Conservation (phyloP, 1,139 yeast species). For the Yamadazyma triangularis region DNA sequence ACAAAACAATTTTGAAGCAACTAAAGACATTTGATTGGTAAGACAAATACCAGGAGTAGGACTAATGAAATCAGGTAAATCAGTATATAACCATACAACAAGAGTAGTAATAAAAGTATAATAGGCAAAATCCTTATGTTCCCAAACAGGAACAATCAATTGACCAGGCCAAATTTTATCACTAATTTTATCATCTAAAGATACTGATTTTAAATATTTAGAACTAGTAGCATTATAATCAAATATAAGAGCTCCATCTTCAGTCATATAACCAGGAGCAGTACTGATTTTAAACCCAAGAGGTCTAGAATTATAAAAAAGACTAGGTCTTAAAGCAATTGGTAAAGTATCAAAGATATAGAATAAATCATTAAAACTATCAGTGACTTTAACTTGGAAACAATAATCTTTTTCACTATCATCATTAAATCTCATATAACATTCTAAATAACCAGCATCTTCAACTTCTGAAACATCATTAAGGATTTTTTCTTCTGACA, state of each 20-base stretch:
- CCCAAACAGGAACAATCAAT: constrained; percentile 79
- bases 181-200: constrained; percentile 43
- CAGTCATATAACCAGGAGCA: constrained; percentile 81
- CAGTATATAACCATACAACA: constrained; percentile 80
- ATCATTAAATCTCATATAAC: constrained; percentile 79
- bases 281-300: constrained; percentile 61
- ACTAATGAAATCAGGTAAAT: constrained; percentile 79
- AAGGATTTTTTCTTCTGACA: constrained; percentile 9
- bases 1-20: constrained; percentile 33
- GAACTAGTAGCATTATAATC: constrained; percentile 50
- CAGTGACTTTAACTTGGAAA: constrained; percentile 60
- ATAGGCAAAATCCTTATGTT: constrained; percentile 46
- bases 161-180: constrained; percentile 87
- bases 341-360: constrained; percentile 65
- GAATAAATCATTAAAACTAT: constrained; percentile 55
- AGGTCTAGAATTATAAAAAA: constrained; percentile 66
- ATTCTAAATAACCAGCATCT: constrained; percentile 44
- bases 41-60: constrained; percentile 92
- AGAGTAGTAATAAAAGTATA: constrained; percentile 43
- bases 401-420: constrained; percentile 88
- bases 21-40: constrained; percentile 47
- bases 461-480: constrained; percentile 11
- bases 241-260: constrained; percentile 76
- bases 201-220: constrained; percentile 41
- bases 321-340: constrained; percentile 72